Conservation (phyloP, 768 basidiomycete species). For the Clathrus columnatus region DNA sequence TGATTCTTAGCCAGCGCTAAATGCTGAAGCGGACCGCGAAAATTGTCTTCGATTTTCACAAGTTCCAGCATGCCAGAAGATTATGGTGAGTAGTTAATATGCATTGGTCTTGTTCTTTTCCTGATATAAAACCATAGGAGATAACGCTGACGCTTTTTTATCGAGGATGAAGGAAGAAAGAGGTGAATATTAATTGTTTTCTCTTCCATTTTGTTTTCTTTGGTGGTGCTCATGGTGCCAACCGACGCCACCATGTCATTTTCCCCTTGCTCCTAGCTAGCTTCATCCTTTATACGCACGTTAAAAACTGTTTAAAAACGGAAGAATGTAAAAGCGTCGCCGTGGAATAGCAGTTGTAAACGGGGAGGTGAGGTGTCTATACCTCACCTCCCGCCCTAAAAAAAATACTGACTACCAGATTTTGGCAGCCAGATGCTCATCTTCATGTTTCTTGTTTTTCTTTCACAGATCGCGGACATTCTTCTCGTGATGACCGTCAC, state of each 20-base stretch:
- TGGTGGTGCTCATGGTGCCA: constrained; percentile 10
- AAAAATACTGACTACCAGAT: constrained; percentile 5
- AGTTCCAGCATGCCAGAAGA: constrained; percentile 7
- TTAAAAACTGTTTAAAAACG: background rate
- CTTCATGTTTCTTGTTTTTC: constrained; percentile 5
- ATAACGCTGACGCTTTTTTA: constrained; percentile 8
- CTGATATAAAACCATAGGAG: background rate
- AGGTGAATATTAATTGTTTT: constrained; percentile 6
- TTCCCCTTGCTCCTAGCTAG: constrained; percentile 8
- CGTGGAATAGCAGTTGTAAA: constrained; percentile 4
- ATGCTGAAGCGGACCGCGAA: no score
- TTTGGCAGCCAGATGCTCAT: constrained; percentile 9
- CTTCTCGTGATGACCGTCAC: constrained; percentile 37
- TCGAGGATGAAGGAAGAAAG: constrained; percentile 10
- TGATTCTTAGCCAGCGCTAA: no score
- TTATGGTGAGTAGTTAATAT: constrained; percentile 1
- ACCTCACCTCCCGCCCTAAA: background rate
- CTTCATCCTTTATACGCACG: constrained; percentile 4
- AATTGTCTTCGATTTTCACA: no score
- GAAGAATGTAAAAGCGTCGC: no score
- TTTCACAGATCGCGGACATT: constrained; percentile 38
- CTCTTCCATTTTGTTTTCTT: constrained; percentile 1
- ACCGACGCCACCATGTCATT: constrained; percentile 5
- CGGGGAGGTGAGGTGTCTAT: constrained; percentile 1
- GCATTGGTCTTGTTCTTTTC: background rate